Base-by-base conservation (phyloP, 768 basidiomycete genomes). In the Suillus occidentalis region DNA sequence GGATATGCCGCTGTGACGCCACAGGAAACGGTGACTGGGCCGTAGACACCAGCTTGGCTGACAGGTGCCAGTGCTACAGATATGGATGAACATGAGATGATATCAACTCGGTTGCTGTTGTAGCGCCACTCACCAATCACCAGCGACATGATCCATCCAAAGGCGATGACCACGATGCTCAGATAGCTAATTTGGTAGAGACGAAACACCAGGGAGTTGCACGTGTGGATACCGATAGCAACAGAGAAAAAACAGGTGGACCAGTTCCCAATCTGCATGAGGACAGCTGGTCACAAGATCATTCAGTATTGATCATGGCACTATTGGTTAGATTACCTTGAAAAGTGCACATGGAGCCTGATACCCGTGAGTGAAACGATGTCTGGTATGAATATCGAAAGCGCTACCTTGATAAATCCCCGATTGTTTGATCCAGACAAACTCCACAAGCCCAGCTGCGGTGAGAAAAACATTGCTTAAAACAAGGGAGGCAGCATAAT, bases 221-320 rank as follows among this genome's bases (percentile, higher is more conserved):
- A 89, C 0, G 87, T 86, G 73, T 92, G 90, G 12, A 90, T 69
- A 0, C 87, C 87, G 68, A 90, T 87, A 6, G 82, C 80, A 12
- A 83, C 80, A 3, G 85, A 88, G 73, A 91, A 93, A 76, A 84
- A 90, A 20, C 85, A 85, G 18, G 81, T 82, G 2, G 84, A 78
- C 73, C 85, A 84, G 67, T 86, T 84, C 28, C 87, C 89, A 28
- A 89, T 78, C 69, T 90, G 85, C 80, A 83, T 85, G 42, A 91
- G 68, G 58, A 80, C 72, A 45, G 82, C 89, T 91, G 63, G 49
- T 49, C 9, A 42, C 58, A 59, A 34, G 25, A 22, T 58, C 43
- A 50, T 42, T 65, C 45, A 61, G 58, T 62, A 50, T 60, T 40
- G 49, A 60, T 39, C 25, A 39, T 36, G 20, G 10, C 42, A 45